A percentile compares a stretch with the other conserved stretches of the same genome.
These are phyloP conservation scores for Alternaria gansuensis DNA, from an alignment of 2,329 filamentous ascomycete genomes.

Conservation along the genomic window DNA sequence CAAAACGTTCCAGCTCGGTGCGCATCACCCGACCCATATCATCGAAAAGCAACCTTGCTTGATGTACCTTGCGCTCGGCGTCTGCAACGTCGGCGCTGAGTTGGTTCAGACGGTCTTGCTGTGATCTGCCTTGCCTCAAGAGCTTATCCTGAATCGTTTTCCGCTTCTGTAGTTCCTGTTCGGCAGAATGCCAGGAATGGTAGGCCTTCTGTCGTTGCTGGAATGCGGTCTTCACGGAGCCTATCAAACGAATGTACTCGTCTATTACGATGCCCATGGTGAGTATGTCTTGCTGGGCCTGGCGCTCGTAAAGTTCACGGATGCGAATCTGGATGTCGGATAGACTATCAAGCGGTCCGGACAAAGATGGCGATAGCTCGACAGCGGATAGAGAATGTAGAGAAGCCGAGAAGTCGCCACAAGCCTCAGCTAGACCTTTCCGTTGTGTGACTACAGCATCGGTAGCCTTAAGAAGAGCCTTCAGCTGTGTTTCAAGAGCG, in stretches of 20 bases:
- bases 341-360: slow-evolving; percentile 86
- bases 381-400: slow-evolving; percentile 92
- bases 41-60: slow-evolving; percentile 88
- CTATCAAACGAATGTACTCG: slow-evolving; percentile 96
- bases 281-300: slow-evolving; percentile 95
- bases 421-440: slow-evolving; percentile 91
- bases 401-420: slow-evolving; percentile 90
- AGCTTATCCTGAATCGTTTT: slow-evolving; percentile 91
- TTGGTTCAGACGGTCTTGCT: slow-evolving; percentile 94
- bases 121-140: slow-evolving; percentile 91
- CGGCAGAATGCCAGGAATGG: slow-evolving; percentile 90
- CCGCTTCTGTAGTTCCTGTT: slow-evolving; percentile 89
- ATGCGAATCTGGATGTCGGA: slow-evolving; percentile 95
- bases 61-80: slow-evolving; percentile 90
- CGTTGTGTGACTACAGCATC: slow-evolving; percentile 91
- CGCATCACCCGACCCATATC: slow-evolving; percentile 97
- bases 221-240: slow-evolving; percentile 93
- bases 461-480: slow-evolving; percentile 89
- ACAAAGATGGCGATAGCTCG: slow-evolving; percentile 87
- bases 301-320: slow-evolving; percentile 91
- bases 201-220: slow-evolving; percentile 93
- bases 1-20: slow-evolving; percentile 89
- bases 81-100: slow-evolving; percentile 93
- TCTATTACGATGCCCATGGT: slow-evolving; percentile 98
- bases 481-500: slow-evolving; percentile 89